These are phyloP conservation scores for Penicillium fuscoglaucum DNA, from an alignment of 2,329 filamentous ascomycete genomes.

Conservation along the genomic window DNA sequence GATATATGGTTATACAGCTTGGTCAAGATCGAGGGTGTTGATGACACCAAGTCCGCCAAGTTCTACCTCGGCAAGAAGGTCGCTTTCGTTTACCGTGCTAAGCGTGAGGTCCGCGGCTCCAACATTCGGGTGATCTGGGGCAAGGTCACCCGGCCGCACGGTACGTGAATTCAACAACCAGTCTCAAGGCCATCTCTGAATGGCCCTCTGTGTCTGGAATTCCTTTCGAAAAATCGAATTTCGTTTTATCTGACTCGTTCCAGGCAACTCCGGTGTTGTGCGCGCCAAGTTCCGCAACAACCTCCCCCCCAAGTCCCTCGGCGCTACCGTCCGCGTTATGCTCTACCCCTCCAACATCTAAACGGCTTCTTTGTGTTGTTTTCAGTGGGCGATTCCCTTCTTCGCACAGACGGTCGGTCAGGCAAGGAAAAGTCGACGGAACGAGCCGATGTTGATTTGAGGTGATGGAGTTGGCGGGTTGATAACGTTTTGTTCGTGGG, in stretches of 20 bases:
- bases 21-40: constrained; percentile 98
- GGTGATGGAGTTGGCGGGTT: constrained; percentile 43
- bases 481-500: constrained; percentile 41
- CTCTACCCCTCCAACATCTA: constrained; percentile 98
- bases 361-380: constrained; percentile 44
- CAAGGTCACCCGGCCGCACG: constrained; percentile 94
- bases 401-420: constrained; percentile 40
- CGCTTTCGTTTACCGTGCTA: constrained; percentile 96
- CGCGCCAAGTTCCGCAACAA: constrained; percentile 96
- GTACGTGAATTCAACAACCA: constrained; percentile 53
- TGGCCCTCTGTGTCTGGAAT: background rate
- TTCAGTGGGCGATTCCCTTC: constrained; percentile 39
- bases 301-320: constrained; percentile 94
- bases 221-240: background rate
- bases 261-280: constrained; percentile 96
- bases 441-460: constrained; percentile 40
- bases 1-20: constrained; percentile 55
- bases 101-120: constrained; percentile 91
- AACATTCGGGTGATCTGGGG: constrained; percentile 99
- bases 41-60: constrained; percentile 82
- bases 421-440: constrained; percentile 39
- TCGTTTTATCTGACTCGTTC: constrained; percentile 11
- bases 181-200: background rate
- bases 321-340: constrained; percentile 94
- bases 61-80: constrained; percentile 99